phyloP scores from a whole-genome alignment of 371 early-diverging fungal genomes.

The Dichotomocladium elegans region DNA sequence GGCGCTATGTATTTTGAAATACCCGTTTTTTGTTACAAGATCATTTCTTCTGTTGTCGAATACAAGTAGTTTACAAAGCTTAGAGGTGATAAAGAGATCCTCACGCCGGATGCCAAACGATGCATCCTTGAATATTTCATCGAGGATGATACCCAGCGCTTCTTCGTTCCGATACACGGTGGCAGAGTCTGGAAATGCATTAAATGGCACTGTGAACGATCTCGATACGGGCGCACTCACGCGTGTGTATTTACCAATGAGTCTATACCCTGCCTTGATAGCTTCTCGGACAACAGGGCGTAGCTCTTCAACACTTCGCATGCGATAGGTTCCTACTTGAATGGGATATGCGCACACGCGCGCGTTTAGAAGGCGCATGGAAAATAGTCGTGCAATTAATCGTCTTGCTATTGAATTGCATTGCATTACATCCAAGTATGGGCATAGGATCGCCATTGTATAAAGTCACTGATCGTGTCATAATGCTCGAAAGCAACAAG shows the following conservation, averaged over 20 bases:
- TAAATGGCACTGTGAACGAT: neutral
- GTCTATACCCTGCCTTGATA: constrained; percentile 61
- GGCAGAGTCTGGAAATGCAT: constrained; percentile 57
- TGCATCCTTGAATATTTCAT: constrained; percentile 54
- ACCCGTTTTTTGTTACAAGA: neutral
- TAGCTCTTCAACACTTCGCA: constrained; percentile 47
- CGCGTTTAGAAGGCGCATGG: neutral
- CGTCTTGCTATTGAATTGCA: too few species aligned
- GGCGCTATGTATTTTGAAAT: constrained; percentile 56
- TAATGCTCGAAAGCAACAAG: too few species aligned
- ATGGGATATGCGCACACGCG: neutral
- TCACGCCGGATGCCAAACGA: constrained; percentile 60
- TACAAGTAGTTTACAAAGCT: constrained; percentile 61
- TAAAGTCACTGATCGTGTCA: too few species aligned
- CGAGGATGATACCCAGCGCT: constrained; percentile 68
- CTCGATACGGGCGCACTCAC: neutral
- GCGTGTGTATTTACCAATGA: constrained; percentile 51
- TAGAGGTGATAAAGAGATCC: constrained; percentile 93
- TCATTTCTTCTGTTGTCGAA: neutral
- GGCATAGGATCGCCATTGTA: constrained; percentile 15
- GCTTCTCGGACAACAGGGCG: constrained; percentile 52
- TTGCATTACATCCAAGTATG: constrained; percentile 15
- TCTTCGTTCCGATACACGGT: constrained; percentile 85
- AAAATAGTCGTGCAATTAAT: neutral
- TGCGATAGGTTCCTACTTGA: constrained; percentile 72